Evolutionary conservation across 192 early-diverging fungal species (phyloP).

Genomic region (Blastocladiella britannica): DNA sequence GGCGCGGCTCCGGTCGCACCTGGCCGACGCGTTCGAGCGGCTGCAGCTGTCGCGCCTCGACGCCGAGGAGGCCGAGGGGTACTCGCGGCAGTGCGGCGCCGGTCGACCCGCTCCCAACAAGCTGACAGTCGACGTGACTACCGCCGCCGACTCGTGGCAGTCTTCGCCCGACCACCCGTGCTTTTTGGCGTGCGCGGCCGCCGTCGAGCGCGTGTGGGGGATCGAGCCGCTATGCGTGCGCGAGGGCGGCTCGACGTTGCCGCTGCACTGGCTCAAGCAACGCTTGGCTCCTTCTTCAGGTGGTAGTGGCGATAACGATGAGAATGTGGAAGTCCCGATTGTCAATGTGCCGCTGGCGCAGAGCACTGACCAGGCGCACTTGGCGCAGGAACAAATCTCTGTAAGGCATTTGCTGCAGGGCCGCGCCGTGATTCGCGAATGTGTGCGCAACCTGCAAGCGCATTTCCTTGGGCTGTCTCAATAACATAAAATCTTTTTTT

Average conservation of each 20-base stretch:
- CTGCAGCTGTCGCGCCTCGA: too few relatives aligned
- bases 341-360: neutral
- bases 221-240: neutral
- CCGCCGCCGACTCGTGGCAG: neutral
- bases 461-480: too few relatives aligned
- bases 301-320: too few relatives aligned
- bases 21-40: neutral
- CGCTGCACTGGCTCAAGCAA: neutral
- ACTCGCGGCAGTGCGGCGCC: too few relatives aligned
- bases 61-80: too few relatives aligned
- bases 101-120: neutral
- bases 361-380: neutral
- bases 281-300: too few relatives aligned
- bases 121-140: neutral
- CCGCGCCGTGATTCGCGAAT: neutral
- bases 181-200: neutral
- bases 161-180: neutral
- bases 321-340: neutral
- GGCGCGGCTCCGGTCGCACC: neutral
- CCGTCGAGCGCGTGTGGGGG: neutral
- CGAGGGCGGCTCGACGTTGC: neutral
- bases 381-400: neutral
- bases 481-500: too few relatives aligned
- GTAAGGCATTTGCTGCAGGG: neutral
- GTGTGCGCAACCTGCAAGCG: neutral